These are phyloP conservation scores for Nakaseomyces bracarensis DNA, from an alignment of 1,139 yeast species.

Conservation along the genomic window DNA sequence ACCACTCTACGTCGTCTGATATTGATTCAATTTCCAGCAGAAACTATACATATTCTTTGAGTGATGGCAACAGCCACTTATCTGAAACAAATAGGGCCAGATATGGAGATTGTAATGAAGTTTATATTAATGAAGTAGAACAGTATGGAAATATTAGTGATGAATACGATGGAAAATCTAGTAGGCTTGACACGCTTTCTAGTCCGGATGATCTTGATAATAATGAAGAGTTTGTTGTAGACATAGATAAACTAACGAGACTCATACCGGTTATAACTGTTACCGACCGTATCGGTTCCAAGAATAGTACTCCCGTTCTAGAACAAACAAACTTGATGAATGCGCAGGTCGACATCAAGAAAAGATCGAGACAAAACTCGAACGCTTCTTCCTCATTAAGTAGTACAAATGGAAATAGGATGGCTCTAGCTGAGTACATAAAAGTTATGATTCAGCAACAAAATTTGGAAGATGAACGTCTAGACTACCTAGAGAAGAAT, in stretches of 20 bases:
- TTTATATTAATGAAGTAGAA: background rate
- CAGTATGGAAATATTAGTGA: background rate
- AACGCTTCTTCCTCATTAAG: background rate
- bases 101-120: background rate
- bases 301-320: background rate
- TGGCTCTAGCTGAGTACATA: constrained; percentile 11
- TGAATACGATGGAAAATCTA: background rate
- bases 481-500: constrained; percentile 14
- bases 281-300: background rate
- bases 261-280: background rate
- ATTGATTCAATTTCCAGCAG: background rate
- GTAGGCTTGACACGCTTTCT: background rate
- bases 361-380: background rate
- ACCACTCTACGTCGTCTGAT: background rate
- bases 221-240: background rate
- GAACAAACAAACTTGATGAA: background rate
- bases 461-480: constrained; percentile 15
- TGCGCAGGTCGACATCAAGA: constrained; percentile 1
- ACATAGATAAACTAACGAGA: background rate
- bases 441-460: constrained; percentile 15
- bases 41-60: background rate
- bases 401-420: background rate
- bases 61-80: background rate
- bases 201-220: background rate
- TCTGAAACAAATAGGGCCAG: background rate